These are phyloP conservation scores for Suillus subalutaceus DNA, from an alignment of 768 basidiomycete species.

Conservation along the genomic window DNA sequence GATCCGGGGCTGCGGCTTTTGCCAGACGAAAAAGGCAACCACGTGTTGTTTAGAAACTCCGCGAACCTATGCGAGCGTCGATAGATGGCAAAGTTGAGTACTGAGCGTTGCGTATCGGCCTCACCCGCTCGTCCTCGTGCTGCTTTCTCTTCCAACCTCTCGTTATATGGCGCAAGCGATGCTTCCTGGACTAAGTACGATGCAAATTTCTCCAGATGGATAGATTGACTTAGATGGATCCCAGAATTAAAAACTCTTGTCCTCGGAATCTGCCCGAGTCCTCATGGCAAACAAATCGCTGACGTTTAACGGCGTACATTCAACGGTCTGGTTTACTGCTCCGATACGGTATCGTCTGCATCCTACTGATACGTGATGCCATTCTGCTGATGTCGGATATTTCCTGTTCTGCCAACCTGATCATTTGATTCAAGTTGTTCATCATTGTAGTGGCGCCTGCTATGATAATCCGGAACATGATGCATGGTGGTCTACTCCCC, in stretches of 20 bases:
- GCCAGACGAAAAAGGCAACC: not conserved
- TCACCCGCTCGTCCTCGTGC: constrained; percentile 2
- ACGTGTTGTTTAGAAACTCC: constrained; percentile 6
- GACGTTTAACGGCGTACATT: not conserved
- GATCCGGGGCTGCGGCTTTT: not conserved
- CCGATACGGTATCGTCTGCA: constrained; percentile 2
- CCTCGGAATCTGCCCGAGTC: constrained; percentile 2
- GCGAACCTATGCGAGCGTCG: not conserved
- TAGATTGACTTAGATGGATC: not conserved
- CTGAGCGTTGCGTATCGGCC: constrained; percentile 3
- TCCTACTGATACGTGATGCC: not conserved
- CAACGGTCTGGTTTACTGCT: not conserved
- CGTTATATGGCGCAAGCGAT: constrained; percentile 4
- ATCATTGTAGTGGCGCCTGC: not conserved
- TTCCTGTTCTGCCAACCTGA: not conserved
- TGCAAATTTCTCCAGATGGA: constrained; percentile 1
- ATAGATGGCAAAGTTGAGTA: not conserved
- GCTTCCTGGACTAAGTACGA: constrained; percentile 5
- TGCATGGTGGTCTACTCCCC: not conserved
- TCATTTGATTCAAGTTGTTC: not conserved
- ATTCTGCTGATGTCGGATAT: not conserved
- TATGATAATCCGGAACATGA: not conserved
- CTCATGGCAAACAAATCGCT: not conserved
- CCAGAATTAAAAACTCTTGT: not conserved
- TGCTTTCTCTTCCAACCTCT: not conserved